These are phyloP conservation scores for Pichia terricola DNA, from an alignment of 1,139 yeast species.

Conservation along the genomic window DNA sequence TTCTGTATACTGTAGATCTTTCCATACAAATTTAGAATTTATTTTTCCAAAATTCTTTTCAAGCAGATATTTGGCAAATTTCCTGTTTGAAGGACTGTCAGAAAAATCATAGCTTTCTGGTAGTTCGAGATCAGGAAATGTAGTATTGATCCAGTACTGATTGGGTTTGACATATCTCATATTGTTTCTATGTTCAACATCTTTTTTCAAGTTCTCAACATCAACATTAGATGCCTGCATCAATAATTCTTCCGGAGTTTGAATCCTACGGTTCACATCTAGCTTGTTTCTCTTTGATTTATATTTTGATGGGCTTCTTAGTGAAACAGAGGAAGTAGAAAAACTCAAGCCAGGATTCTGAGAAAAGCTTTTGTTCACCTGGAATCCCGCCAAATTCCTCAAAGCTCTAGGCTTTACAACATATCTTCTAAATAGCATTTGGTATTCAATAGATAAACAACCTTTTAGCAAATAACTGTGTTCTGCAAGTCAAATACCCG, in stretches of 20 bases:
- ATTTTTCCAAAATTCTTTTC: conserved; percentile 17
- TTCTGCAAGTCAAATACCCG: too few relatives aligned
- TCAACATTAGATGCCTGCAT: conserved; percentile 20
- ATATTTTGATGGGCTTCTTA: conserved; percentile 7
- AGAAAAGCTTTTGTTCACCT: not conserved
- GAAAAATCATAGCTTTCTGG: conserved; percentile 14
- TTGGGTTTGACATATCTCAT: conserved; percentile 22
- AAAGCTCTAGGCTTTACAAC: too few relatives aligned
- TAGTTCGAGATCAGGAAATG: conserved; percentile 8
- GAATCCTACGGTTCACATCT: conserved; percentile 12
- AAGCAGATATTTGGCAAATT: conserved; percentile 12
- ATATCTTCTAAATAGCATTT: too few relatives aligned
- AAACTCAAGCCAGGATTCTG: not conserved
- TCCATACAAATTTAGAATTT: conserved; percentile 8
- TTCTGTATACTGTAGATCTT: conserved; percentile 21
- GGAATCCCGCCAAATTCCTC: too few relatives aligned
- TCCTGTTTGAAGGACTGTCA: conserved; percentile 18
- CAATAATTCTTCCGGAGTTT: conserved; percentile 25
- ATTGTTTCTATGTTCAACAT: conserved; percentile 15
- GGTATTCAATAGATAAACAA: too few relatives aligned
- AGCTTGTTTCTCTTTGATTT: conserved; percentile 6
- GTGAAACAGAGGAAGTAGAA: conserved; percentile 2
- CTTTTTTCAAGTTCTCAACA: conserved; percentile 18
- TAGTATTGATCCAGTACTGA: conserved; percentile 18
- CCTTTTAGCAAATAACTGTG: too few relatives aligned